Conservation (phyloP, 1,284 basidiomycete genomes). For the Erythrobasidium hasegawianum region DNA sequence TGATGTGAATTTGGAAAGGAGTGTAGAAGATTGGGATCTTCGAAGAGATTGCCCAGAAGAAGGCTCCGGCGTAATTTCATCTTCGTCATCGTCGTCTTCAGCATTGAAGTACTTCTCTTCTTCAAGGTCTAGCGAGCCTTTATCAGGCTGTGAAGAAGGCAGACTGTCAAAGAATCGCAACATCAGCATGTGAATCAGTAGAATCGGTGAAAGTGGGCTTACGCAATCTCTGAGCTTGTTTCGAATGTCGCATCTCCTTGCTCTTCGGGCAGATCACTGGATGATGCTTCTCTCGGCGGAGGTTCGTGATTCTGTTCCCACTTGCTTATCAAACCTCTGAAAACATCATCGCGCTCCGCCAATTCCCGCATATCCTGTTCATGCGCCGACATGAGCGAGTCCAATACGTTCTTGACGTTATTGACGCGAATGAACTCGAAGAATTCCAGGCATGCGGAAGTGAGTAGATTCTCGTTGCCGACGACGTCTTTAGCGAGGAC, state of each 20-base stretch:
- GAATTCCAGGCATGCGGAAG: conserved; percentile 90
- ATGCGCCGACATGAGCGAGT: conserved; percentile 41
- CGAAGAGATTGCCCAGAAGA: neutral
- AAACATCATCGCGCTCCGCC: conserved; percentile 65
- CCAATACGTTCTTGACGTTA: conserved; percentile 65
- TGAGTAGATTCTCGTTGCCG: conserved; percentile 81
- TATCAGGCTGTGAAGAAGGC: conserved; percentile 6
- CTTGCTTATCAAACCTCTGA: conserved; percentile 67
- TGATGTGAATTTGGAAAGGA: neutral
- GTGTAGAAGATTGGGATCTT: neutral
- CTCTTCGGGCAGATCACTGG: neutral
- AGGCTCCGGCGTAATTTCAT: neutral
- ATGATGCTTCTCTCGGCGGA: conserved; percentile 7
- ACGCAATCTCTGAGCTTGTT: neutral
- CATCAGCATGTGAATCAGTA: neutral
- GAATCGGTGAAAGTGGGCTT: neutral
- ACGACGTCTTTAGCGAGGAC: conserved; percentile 77
- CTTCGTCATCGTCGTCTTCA: conserved; percentile 28
- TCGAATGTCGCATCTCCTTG: conserved; percentile 17
- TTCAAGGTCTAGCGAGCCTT: conserved; percentile 17
- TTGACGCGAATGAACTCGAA: conserved; percentile 60
- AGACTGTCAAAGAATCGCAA: neutral
- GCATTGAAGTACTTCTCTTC: conserved; percentile 33
- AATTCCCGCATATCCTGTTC: conserved; percentile 61
- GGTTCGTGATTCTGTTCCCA: conserved; percentile 86